phyloP scores from a whole-genome alignment of 768 basidiomycete genomes.

The Lentinula guzmanii region DNA sequence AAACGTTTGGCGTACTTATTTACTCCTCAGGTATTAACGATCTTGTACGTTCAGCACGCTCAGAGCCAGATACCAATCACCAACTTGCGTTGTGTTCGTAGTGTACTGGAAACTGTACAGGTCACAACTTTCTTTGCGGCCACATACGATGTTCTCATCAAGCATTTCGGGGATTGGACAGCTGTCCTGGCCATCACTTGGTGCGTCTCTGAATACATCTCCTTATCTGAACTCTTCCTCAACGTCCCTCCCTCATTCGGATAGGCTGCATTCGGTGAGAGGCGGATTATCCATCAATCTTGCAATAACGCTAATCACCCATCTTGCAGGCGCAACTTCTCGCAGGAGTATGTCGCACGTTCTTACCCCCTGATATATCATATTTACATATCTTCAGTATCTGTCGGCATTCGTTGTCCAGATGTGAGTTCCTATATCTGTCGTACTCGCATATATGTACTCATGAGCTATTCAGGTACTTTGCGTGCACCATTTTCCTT shows the following conservation, averaged over 20 bases:
- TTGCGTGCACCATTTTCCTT: constrained; percentile 13
- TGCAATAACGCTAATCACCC: not conserved
- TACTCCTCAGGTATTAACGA: not conserved
- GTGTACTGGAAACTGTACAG: constrained; percentile 15
- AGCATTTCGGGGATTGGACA: constrained; percentile 15
- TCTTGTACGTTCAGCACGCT: not conserved
- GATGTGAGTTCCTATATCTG: constrained; percentile 7
- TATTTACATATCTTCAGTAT: constrained; percentile 9
- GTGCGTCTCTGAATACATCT: not conserved
- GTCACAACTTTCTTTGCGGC: constrained; percentile 12
- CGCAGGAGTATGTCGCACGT: not conserved
- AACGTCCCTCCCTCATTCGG: too few species aligned
- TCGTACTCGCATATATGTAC: not conserved
- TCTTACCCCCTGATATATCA: too few species aligned
- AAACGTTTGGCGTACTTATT: not conserved
- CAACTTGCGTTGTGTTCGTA: constrained; percentile 4
- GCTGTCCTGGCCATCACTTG: constrained; percentile 10
- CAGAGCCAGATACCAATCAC: not conserved
- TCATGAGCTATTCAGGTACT: constrained; percentile 10
- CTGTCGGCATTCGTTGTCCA: constrained; percentile 16
- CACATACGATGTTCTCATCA: constrained; percentile 15
- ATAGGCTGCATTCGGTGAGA: not conserved
- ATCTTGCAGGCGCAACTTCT: not conserved
- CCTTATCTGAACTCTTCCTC: not conserved
- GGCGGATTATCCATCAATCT: too few species aligned